Evolutionary conservation across 225 moss, liverwort and hornwort species (phyloP), one percentile per base, ranked within the genome.

Genomic region (Polytrichum formosum): DNA sequence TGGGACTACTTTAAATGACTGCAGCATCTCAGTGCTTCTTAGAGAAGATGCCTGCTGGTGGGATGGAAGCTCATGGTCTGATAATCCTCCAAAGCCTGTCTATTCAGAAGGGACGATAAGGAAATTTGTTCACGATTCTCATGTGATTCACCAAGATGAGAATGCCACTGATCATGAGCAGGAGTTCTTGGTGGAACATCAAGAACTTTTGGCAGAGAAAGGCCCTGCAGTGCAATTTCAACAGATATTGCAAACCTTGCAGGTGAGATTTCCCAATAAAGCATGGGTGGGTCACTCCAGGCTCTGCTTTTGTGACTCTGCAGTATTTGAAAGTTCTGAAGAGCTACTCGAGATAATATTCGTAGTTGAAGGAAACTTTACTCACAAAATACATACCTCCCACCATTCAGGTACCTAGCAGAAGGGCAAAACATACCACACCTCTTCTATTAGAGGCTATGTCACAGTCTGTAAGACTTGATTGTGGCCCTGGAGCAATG

Each of bases 341-440:
- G 27, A 5, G 18, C 21, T 28, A 63, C 28, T 63, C 7, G 4
- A 16, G 46, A 16, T 16, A 46, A 46, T 46, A 46, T 46, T 46
- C 4, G 16, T 16, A 46, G 46, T 46, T 46, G 46, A 13, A 46
- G 46, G 46, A 46, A 46, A 46, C 46, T 63, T 63, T 63, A 58
- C 58, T 58, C 21, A 58, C 58, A 20, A 23, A 58, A 58, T 6
- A 22, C 19, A 56, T 13, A 9, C 54, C 70, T 28, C 37, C 19
- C 20, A 73, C 62, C 61, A 55, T 64, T 70, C 76, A 85, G 76
- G 73, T 76, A 71, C 16, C 33, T 37, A 25, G 65, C 28, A 64
- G 63, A 28, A 61, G 33, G 67, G 37, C 33, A 62, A 61, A 28
- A 70, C 18, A 56, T 16, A 23, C 29, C 18, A 33, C 66, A 21